Conservation (phyloP, 352 stramenopile species). For the Phytopythium cucurbitacearum region DNA sequence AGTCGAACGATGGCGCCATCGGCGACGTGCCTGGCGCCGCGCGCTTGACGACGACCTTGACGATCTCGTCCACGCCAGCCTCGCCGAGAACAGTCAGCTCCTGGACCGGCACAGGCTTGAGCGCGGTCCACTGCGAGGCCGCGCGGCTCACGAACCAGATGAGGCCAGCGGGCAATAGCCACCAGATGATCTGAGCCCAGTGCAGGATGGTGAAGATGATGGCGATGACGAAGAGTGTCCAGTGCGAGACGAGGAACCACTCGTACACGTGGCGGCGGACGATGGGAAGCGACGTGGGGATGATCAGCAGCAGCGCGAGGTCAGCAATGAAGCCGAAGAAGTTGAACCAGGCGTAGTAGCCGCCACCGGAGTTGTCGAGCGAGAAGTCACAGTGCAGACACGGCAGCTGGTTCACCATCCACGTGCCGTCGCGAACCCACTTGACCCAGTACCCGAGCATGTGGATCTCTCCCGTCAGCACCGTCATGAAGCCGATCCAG, state of each 20-base stretch:
- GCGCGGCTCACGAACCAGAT: slow-evolving; percentile 54
- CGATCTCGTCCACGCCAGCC: slow-evolving; percentile 21
- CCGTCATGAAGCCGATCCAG: slow-evolving; percentile 56
- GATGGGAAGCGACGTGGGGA: slow-evolving; percentile 46
- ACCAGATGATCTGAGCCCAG: slow-evolving; percentile 56
- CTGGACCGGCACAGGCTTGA: slow-evolving; percentile 32
- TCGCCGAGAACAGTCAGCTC: slow-evolving; percentile 27
- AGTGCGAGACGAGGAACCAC: slow-evolving; percentile 59
- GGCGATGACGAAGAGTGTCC: slow-evolving; percentile 46
- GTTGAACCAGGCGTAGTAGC: slow-evolving; percentile 65
- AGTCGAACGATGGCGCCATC: slow-evolving; percentile 28
- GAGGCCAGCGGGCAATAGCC: slow-evolving; percentile 42
- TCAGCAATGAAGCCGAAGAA: slow-evolving; percentile 45
- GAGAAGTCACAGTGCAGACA: slow-evolving; percentile 49
- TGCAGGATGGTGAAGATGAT: slow-evolving; percentile 55
- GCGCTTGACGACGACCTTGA: slow-evolving; percentile 46
- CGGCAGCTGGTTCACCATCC: slow-evolving; percentile 37
- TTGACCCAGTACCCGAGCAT: slow-evolving; percentile 45
- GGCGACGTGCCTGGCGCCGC: slow-evolving; percentile 26
- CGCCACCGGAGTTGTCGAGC: slow-evolving; percentile 27
- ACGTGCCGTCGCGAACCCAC: slow-evolving; percentile 37
- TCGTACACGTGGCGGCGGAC: slow-evolving; percentile 51
- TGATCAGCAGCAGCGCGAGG: slow-evolving; percentile 47
- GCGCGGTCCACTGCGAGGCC: slow-evolving; percentile 36
- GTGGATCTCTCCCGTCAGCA: slow-evolving; percentile 44